Evolutionary conservation across 805 yeast species (phyloP).

Genomic region (Monosporozyma servazzii): DNA sequence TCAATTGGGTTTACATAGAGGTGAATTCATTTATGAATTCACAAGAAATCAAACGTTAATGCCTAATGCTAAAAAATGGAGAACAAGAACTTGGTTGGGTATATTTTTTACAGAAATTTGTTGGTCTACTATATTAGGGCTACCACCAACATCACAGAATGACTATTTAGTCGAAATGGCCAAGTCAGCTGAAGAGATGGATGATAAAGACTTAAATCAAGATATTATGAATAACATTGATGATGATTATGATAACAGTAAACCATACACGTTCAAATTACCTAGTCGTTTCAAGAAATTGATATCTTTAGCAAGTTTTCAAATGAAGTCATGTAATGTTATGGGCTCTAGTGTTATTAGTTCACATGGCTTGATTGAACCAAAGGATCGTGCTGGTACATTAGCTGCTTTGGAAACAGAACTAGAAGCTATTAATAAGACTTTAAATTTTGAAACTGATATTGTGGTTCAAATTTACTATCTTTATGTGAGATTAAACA

Average conservation of each 20-base stretch:
- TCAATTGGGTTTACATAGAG: constrained; percentile 85
- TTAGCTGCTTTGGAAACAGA: constrained; percentile 72
- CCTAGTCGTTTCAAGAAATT: constrained; percentile 67
- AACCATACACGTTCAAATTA: constrained; percentile 23
- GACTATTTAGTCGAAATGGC: constrained; percentile 79
- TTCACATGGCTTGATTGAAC: constrained; percentile 84
- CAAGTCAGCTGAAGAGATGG: constrained; percentile 42
- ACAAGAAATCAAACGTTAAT: constrained; percentile 80
- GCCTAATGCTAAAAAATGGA: constrained; percentile 89
- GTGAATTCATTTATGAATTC: constrained; percentile 83
- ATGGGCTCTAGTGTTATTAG: constrained; percentile 82
- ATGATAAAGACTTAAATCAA: constrained; percentile 4
- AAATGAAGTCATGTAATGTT: constrained; percentile 69
- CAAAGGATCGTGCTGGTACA: constrained; percentile 71
- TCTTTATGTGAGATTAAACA: constrained; percentile 67
- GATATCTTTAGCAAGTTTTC: constrained; percentile 68
- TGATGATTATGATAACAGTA: constrained; percentile 12
- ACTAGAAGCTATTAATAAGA: constrained; percentile 59
- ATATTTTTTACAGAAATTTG: constrained; percentile 82
- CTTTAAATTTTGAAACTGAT: constrained; percentile 54
- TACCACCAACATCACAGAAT: constrained; percentile 78
- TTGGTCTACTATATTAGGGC: constrained; percentile 80
- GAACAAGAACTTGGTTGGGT: constrained; percentile 88
- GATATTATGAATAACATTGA: constrained; percentile 11
- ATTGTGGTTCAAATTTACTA: constrained; percentile 67